Base-by-base conservation (phyloP, 306 rosid species). In the Prosopis cineraria region DNA sequence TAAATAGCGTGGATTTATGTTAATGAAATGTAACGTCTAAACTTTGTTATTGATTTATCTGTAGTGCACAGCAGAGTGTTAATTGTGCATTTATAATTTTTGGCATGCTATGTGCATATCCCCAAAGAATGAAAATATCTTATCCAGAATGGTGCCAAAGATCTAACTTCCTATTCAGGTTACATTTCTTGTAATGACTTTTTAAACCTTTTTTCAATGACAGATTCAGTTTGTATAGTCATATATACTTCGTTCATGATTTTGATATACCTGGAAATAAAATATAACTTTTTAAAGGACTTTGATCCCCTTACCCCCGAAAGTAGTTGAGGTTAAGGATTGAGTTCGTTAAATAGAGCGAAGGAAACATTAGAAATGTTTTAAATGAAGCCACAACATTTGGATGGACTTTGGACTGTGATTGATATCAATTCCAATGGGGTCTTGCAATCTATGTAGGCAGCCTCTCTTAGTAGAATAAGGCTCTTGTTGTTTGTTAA, bases 61-160 rank as follows among this genome's bases (percentile, higher is more conserved):
- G 76, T 65, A 25, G 25, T 40, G 34, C 30, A 53, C 41, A 10
- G 62, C 36, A 55, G 67, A 34, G 64, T 58, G 5, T 53, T 10
- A 59, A 56, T 74, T 13, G 33, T 36, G 69, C 13, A 68, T 27
- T 29, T 31, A 59, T 43, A 75, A 68, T 22, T 71, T 75, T 63
- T 68, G 52, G 62, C 73, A 70, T 81, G 19, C 53, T 50, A 17
- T 60, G 27, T 33, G 65, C 58, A 72, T 52, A 64, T 60, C 67
- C 58, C 34, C n/a, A n/a, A n/a, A n/a, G n/a, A 58, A 56, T 72
- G 75, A 29, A 58, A 33, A 52, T 82, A 70, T 60, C 72, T 67
- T 73, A 78, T n/a, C n/a, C n/a, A n/a, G n/a, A n/a, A n/a, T n/a
- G n/a, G n/a, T n/a, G n/a, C n/a, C n/a, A n/a, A n/a, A n/a, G n/a